Conservation (phyloP, 495 filamentous ascomycete genomes). For the Thermothielavioides terrestris region DNA sequence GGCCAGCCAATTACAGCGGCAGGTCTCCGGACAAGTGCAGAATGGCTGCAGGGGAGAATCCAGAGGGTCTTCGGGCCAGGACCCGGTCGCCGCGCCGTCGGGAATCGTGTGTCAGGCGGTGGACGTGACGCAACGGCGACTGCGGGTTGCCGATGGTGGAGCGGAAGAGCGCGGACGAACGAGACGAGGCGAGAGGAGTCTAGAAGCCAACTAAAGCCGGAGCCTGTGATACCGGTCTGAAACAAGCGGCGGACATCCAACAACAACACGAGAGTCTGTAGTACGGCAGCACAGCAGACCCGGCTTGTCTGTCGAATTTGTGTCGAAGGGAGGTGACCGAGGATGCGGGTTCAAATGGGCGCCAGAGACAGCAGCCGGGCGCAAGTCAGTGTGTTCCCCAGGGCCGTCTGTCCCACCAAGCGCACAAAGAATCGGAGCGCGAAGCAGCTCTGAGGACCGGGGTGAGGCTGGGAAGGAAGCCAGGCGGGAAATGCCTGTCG, state of each 20-base stretch:
- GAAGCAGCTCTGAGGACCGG: not conserved
- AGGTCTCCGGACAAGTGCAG: slow-evolving; percentile 8
- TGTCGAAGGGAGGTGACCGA: not conserved
- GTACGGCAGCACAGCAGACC: not conserved
- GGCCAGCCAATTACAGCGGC: slow-evolving; percentile 18
- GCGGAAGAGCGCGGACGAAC: slow-evolving; percentile 12
- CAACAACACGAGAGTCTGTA: not conserved
- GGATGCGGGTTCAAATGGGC: not conserved
- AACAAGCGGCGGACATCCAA: slow-evolving; percentile 1
- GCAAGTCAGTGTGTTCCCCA: not conserved
- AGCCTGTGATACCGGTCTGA: not conserved
- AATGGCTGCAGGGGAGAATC: slow-evolving; percentile 5
- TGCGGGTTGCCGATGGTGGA: slow-evolving; percentile 19
- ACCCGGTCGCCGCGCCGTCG: slow-evolving; percentile 23
- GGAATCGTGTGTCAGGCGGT: slow-evolving; percentile 23
- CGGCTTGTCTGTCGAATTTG: not conserved
- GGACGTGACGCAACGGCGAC: slow-evolving; percentile 15
- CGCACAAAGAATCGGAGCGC: not conserved
- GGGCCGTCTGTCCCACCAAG: not conserved
- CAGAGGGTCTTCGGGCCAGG: slow-evolving; percentile 7
- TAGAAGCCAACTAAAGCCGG: not conserved
- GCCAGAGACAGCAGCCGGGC: not conserved
- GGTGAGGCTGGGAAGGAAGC: not conserved
- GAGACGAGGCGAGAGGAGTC: not conserved
- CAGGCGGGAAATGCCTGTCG: not conserved